phyloP scores from a whole-genome alignment of 805 yeast genomes.

The Candida ascalaphidarum region DNA sequence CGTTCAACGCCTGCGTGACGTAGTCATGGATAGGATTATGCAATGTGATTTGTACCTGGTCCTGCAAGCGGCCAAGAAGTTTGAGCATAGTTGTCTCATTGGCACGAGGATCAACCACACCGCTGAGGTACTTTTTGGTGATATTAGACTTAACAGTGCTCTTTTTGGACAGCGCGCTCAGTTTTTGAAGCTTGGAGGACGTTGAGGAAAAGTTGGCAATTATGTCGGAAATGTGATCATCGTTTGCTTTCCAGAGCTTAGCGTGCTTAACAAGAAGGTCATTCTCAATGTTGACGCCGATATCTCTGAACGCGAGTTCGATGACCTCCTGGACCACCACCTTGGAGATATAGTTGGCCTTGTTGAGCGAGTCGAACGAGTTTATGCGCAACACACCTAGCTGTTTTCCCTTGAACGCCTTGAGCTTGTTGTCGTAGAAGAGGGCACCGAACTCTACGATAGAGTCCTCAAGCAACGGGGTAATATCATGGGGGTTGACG shows the following conservation, averaged over 20 bases:
- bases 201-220: conserved; percentile 30
- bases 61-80: conserved; percentile 39
- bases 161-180: conserved; percentile 29
- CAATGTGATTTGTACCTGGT: conserved; percentile 34
- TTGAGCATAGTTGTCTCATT: conserved; percentile 38
- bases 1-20: conserved; percentile 33
- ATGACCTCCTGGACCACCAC: conserved; percentile 41
- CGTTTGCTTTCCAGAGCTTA: conserved; percentile 41
- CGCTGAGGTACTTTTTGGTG: conserved; percentile 28
- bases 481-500: conserved; percentile 23
- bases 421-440: conserved; percentile 28
- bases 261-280: conserved; percentile 33
- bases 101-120: conserved; percentile 31
- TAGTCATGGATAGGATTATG: conserved; percentile 50
- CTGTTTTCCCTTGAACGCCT: conserved; percentile 36
- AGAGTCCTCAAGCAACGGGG: conserved; percentile 18
- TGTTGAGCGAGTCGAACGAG: conserved; percentile 40
- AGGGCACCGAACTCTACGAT: conserved; percentile 39
- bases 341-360: conserved; percentile 41
- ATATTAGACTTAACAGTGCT: conserved; percentile 24
- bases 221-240: conserved; percentile 28
- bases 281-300: conserved; percentile 22
- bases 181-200: conserved; percentile 30
- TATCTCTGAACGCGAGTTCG: conserved; percentile 36
- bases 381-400: conserved; percentile 43